These are phyloP conservation scores for Xylariales sp. DNA, from an alignment of 2,329 filamentous ascomycete species.

Conservation along the genomic window DNA sequence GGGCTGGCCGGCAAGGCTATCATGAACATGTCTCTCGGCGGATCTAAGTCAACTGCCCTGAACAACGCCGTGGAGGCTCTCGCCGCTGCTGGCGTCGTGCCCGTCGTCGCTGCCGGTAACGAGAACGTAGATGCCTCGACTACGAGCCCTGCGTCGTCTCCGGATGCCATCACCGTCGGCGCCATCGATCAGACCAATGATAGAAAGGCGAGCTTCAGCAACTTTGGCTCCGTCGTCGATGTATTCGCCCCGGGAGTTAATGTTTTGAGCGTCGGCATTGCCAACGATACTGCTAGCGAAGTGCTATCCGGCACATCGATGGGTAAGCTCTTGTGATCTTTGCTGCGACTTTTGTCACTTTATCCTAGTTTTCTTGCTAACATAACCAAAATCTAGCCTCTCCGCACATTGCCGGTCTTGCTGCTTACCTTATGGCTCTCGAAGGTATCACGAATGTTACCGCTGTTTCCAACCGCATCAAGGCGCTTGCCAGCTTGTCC, in stretches of 20 bases:
- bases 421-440: slow-evolving; percentile 61
- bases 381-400: slow-evolving; percentile 42
- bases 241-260: slow-evolving; percentile 53
- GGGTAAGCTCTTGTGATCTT: slow-evolving; percentile 33
- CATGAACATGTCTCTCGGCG: slow-evolving; percentile 62
- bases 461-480: slow-evolving; percentile 43
- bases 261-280: slow-evolving; percentile 49
- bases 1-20: slow-evolving; percentile 48
- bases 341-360: no score
- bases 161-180: slow-evolving; percentile 55
- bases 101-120: slow-evolving; percentile 59
- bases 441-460: slow-evolving; percentile 42
- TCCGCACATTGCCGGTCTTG: slow-evolving; percentile 64
- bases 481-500: slow-evolving; percentile 43
- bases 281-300: slow-evolving; percentile 38
- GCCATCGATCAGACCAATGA: slow-evolving; percentile 51
- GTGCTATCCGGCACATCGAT: slow-evolving; percentile 55
- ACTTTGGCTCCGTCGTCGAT: slow-evolving; percentile 51
- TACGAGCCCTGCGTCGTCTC: slow-evolving; percentile 50
- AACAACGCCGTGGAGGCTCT: slow-evolving; percentile 52
- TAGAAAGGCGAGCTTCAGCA: slow-evolving; percentile 49
- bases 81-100: slow-evolving; percentile 46
- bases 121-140: slow-evolving; percentile 46
- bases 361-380: no score
- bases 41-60: slow-evolving; percentile 41